These are phyloP conservation scores for Gynochthodes officinalis DNA, from an alignment of 257 asterid species.

Conservation along the genomic window DNA sequence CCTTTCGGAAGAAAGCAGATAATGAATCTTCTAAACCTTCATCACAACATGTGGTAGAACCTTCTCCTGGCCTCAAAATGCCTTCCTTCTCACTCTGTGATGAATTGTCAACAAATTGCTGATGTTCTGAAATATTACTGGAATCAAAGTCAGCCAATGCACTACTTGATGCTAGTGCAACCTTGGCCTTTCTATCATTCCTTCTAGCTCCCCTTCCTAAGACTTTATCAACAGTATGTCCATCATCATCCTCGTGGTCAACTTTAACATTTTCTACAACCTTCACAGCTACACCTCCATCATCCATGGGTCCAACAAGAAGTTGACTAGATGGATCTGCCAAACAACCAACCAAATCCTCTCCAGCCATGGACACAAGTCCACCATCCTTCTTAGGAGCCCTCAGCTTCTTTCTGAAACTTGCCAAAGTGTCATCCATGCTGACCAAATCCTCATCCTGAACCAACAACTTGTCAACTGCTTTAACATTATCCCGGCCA, in stretches of 20 bases:
- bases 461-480: conserved; percentile 36
- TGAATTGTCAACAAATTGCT: conserved; percentile 23
- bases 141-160: conserved; percentile 23
- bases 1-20: conserved; percentile 53
- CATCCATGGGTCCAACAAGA: conserved; percentile 28
- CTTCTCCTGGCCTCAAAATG: conserved; percentile 24
- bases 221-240: conserved; percentile 28
- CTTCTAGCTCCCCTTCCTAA: conserved; percentile 29
- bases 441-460: conserved; percentile 58
- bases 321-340: conserved; percentile 31
- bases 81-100: conserved; percentile 31
- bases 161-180: conserved; percentile 26
- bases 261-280: conserved; percentile 29
- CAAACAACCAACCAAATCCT: conserved; percentile 24
- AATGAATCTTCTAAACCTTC: conserved; percentile 65
- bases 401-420: conserved; percentile 75
- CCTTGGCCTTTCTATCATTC: conserved; percentile 43
- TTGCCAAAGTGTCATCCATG: conserved; percentile 93
- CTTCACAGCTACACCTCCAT: conserved; percentile 27
- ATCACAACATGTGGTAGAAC: conserved; percentile 20
- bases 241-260: conserved; percentile 32
- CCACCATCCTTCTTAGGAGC: conserved; percentile 65
- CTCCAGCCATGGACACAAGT: conserved; percentile 29
- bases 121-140: conserved; percentile 25
- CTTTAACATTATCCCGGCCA: conserved; percentile 36